These are phyloP conservation scores for Rutstroemia sp. DNA, from an alignment of 2,329 filamentous ascomycete species.

Conservation along the genomic window DNA sequence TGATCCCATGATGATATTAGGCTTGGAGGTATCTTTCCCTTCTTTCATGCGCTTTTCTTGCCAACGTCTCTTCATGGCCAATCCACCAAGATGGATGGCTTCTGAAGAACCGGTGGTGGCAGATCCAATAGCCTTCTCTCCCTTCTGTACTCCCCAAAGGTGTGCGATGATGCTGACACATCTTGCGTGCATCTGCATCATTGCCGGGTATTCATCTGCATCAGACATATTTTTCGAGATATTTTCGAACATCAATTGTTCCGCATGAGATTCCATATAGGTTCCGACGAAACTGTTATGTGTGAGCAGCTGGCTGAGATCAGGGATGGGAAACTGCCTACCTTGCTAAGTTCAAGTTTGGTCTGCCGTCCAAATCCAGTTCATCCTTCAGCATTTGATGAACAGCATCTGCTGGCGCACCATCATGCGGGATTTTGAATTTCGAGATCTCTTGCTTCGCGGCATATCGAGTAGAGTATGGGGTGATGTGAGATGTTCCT, in stretches of 20 bases:
- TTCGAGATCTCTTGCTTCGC: constrained; percentile 49
- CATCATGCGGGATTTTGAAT: constrained; percentile 49
- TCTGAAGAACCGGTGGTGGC: constrained; percentile 67
- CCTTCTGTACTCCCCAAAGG: constrained; percentile 55
- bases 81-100: constrained; percentile 61
- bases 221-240: constrained; percentile 67
- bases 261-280: constrained; percentile 62
- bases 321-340: constrained; percentile 17
- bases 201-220: constrained; percentile 56
- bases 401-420: constrained; percentile 54
- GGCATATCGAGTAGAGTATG: constrained; percentile 52
- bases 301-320: constrained; percentile 4
- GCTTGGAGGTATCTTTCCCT: constrained; percentile 55
- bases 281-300: constrained; percentile 56
- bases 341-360: constrained; percentile 60
- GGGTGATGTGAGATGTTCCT: constrained; percentile 43
- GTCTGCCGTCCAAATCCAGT: constrained; percentile 56
- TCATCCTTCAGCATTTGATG: constrained; percentile 59
- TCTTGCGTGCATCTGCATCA: constrained; percentile 54
- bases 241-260: constrained; percentile 59
- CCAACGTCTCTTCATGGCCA: constrained; percentile 72
- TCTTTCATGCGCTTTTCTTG: constrained; percentile 52
- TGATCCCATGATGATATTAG: constrained; percentile 69
- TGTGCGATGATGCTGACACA: constrained; percentile 63
- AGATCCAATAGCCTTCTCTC: constrained; percentile 58